A percentile compares a stretch with the other conserved stretches of the same genome.
Evolutionary conservation across 2,329 filamentous ascomycete species (phyloP).

Genomic region (Penicillium vulpinum): DNA sequence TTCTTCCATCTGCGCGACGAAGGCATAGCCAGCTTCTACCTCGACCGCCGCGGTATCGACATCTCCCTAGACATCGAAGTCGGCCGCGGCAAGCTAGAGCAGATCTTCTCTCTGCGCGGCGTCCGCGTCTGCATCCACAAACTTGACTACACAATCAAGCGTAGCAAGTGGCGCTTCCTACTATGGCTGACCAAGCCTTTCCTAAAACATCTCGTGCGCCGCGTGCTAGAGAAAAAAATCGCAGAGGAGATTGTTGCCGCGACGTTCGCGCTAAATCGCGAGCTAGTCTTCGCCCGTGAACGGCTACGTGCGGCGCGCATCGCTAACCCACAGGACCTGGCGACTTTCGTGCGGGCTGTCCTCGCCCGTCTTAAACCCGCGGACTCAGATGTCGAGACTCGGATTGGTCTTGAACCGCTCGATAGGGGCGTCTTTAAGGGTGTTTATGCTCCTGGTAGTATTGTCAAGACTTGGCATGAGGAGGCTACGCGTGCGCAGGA

Average conservation of each 20-base stretch:
- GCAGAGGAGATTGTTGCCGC: slow-evolving; percentile 68
- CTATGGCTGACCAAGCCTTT: slow-evolving; percentile 84
- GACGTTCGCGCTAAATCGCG: slow-evolving; percentile 74
- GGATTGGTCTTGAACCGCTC: slow-evolving; percentile 67
- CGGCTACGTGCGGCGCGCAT: slow-evolving; percentile 82
- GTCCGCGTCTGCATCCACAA: slow-evolving; percentile 85
- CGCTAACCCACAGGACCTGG: slow-evolving; percentile 73
- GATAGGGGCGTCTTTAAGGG: slow-evolving; percentile 71
- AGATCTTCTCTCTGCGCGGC: slow-evolving; percentile 73
- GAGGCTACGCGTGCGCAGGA: slow-evolving; percentile 71
- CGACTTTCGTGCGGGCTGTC: slow-evolving; percentile 80
- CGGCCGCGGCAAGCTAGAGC: slow-evolving; percentile 72
- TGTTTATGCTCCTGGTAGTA: slow-evolving; percentile 82
- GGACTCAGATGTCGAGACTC: slow-evolving; percentile 73
- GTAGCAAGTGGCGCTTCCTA: slow-evolving; percentile 71
- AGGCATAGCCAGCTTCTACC: slow-evolving; percentile 79
- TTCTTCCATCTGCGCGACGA: slow-evolving; percentile 74
- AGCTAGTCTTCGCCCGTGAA: slow-evolving; percentile 83
- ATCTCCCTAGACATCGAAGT: slow-evolving; percentile 83
- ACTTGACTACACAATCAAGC: slow-evolving; percentile 71
- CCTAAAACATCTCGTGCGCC: slow-evolving; percentile 75
- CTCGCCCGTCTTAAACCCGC: slow-evolving; percentile 72
- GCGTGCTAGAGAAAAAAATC: slow-evolving; percentile 76
- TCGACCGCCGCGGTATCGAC: slow-evolving; percentile 86
- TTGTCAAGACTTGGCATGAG: slow-evolving; percentile 87